Evolutionary conservation across 2,329 filamentous ascomycete species (phyloP), one percentile per base, ranked within the genome.

Genomic region (Xylariaceae sp.): DNA sequence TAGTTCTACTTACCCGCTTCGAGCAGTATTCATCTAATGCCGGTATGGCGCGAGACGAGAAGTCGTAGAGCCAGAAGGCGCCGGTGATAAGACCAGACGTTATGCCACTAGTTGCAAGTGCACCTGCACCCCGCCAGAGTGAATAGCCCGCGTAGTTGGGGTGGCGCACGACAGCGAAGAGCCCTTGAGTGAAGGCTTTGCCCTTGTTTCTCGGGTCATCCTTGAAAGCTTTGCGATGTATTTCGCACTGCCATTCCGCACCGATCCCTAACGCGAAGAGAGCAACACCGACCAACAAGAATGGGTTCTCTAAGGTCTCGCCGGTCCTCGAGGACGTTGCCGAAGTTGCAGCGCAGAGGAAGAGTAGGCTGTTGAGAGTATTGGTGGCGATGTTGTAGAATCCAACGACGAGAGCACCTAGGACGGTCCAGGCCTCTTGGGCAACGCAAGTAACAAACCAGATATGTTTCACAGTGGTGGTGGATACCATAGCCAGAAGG

Each of bases 141-240:
- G 76, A 77, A 62, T 81, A 83, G 1, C 74, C 81, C 20, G 77
- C 76, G 61, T 84, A 84, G 58, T 84, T 84, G 69, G 82, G 76
- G 64, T 84, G 79, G 44, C 80, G 75, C 3, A 78, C 77, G 40
- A 79, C 65, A 1, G 70, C 67, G 68, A 79, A 84, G 37, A 84
- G 61, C 0, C 81, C 80, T 9, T 75, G 75, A 0, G 74, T 75
- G 60, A 77, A 84, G 0, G 76, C 70, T 67, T 81, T 81, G 18
- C 81, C 81, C 61, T 79, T 75, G 66, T 83, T 83, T 56, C 67
- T 73, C 2, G 77, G 73, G 52, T 82, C 71, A 20, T 71, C 68
- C 69, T 84, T 84, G 71, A 81, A 84, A 0, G 65, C 61, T 60
- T 75, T 75, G 18, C 32, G 32, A 10, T 37, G 32, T 4, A 37